Conservation (phyloP, 2,329 filamentous ascomycete genomes). For the Phialophora expanda region DNA sequence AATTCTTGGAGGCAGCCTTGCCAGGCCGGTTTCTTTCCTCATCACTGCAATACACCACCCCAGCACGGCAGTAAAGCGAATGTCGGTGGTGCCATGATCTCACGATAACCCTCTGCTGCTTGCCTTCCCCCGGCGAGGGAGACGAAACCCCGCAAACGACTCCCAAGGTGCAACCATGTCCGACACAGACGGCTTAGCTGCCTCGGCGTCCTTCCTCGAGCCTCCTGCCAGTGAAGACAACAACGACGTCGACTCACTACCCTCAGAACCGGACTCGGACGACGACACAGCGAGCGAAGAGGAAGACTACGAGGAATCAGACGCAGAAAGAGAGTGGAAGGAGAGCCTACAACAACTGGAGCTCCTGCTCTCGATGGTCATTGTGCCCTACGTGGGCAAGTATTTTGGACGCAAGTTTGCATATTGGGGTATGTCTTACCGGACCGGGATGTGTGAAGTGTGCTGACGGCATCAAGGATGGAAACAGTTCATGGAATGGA, state of each 20-base stretch:
- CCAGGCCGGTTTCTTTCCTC: conserved; percentile 1
- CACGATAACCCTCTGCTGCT: not conserved
- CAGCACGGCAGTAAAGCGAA: conserved; percentile 2
- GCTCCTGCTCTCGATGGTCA: conserved; percentile 88
- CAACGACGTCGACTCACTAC: conserved; percentile 52
- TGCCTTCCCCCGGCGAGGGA: conserved; percentile 13
- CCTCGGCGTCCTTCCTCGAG: conserved; percentile 40
- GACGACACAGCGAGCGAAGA: conserved; percentile 59
- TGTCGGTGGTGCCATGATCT: not conserved
- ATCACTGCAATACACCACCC: not conserved
- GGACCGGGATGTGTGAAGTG: not conserved
- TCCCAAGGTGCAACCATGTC: conserved; percentile 25
- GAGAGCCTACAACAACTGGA: conserved; percentile 93
- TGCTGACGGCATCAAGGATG: conserved; percentile 65
- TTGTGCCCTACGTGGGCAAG: conserved; percentile 93
- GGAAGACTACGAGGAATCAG: conserved; percentile 68
- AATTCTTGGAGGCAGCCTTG: conserved; percentile 3
- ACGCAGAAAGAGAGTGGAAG: conserved; percentile 94
- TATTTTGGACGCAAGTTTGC: conserved; percentile 93
- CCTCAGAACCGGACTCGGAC: conserved; percentile 56
- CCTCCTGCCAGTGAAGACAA: conserved; percentile 42
- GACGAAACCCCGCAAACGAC: not conserved
- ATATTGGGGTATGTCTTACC: conserved; percentile 77
- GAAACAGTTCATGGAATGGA: conserved; percentile 94
- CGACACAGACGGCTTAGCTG: conserved; percentile 40